A percentile compares a stretch with the other conserved stretches of the same genome.
These are phyloP conservation scores for Syzygium aromaticum DNA, from an alignment of 345 rosid species.

Conservation along the genomic window DNA sequence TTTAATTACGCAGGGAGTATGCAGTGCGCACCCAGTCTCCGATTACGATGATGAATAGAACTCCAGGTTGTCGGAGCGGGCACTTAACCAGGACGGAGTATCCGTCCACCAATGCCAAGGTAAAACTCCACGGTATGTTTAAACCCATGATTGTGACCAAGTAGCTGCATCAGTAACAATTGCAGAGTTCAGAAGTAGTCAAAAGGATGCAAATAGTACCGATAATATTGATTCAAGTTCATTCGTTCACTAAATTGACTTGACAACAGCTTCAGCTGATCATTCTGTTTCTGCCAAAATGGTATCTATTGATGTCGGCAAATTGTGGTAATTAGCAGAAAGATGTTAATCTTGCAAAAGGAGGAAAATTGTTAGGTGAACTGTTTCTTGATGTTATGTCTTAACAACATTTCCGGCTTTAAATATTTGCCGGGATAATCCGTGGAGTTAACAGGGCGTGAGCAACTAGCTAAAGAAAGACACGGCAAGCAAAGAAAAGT, in stretches of 20 bases:
- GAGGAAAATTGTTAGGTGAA: neutral
- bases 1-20: neutral
- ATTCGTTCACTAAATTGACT: neutral
- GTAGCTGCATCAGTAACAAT: conserved; percentile 35
- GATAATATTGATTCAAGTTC: neutral
- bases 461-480: neutral
- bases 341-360: neutral
- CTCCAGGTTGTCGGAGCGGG: conserved; percentile 49
- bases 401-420: neutral
- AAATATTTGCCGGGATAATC: neutral
- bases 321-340: neutral
- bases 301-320: neutral
- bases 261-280: neutral
- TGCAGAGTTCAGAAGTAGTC: neutral
- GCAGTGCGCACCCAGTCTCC: conserved; percentile 70
- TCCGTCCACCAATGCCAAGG: conserved; percentile 74
- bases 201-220: neutral
- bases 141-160: conserved; percentile 83
- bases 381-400: neutral
- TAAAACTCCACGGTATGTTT: conserved; percentile 82
- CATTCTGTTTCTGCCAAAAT: neutral
- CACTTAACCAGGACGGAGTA: conserved; percentile 60
- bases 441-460: neutral
- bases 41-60: conserved; percentile 44
- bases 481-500: neutral